Evolutionary conservation across 768 basidiomycete genomes (phyloP).

Genomic region (Agaricus blazei): DNA sequence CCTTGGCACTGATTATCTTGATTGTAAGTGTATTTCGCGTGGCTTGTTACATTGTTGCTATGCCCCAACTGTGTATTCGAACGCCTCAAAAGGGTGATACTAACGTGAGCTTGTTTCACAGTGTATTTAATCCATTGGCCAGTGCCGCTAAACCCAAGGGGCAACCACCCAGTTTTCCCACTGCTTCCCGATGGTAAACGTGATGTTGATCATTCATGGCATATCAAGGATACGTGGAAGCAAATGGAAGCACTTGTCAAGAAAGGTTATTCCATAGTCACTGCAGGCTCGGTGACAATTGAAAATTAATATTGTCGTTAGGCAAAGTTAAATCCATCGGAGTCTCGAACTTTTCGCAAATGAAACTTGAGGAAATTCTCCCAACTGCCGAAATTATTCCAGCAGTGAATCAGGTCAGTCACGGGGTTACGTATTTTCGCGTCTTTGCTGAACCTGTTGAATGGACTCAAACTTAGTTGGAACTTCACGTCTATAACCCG

Average conservation of each 20-base stretch:
- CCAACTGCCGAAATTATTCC: constrained; percentile 63
- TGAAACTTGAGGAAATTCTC: constrained; percentile 65
- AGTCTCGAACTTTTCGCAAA: constrained; percentile 71
- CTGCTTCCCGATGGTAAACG: constrained; percentile 57
- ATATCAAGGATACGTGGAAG: constrained; percentile 72
- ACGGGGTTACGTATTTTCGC: not conserved
- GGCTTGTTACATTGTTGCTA: constrained; percentile 12
- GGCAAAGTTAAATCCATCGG: constrained; percentile 69
- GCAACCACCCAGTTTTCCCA: constrained; percentile 57
- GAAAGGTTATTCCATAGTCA: constrained; percentile 37
- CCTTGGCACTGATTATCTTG: constrained; percentile 83
- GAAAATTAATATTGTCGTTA: constrained; percentile 16
- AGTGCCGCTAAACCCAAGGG: constrained; percentile 63
- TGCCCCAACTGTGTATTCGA: constrained; percentile 8
- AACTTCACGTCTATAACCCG: constrained; percentile 71
- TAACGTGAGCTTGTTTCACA: constrained; percentile 15
- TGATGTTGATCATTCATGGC: constrained; percentile 64
- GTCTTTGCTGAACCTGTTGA: constrained; percentile 5
- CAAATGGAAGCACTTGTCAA: constrained; percentile 73
- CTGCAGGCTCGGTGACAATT: not conserved
- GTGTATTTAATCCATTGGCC: constrained; percentile 82
- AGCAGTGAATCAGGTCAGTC: constrained; percentile 64
- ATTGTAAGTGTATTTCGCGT: constrained; percentile 43
- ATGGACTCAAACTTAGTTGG: constrained; percentile 41
- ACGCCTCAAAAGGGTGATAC: constrained; percentile 7